Percentiles rank a stretch among this genome's conserved stretches.
Conservation (phyloP, 768 basidiomycete genomes). For the Guyanaporus albipodus region DNA sequence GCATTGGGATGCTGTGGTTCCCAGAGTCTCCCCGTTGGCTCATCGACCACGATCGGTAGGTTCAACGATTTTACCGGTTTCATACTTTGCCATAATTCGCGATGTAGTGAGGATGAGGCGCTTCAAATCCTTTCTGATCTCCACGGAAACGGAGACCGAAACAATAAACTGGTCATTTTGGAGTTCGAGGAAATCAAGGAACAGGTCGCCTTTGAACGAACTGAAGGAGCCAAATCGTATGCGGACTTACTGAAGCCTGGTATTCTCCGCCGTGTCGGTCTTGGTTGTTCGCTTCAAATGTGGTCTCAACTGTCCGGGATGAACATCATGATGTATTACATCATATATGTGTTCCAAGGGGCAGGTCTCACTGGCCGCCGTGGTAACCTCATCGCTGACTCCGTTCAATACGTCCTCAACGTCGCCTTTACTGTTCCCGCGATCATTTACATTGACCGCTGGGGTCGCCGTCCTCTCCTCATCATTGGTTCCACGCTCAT, state of each 20-base stretch:
- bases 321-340: conserved; percentile 73
- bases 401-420: conserved; percentile 53
- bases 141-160: conserved; percentile 55
- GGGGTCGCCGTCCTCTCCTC: conserved; percentile 77
- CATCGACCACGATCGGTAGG: conserved; percentile 54
- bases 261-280: conserved; percentile 64
- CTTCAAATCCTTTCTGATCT: conserved; percentile 71
- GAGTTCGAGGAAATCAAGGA: conserved; percentile 66
- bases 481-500: conserved; percentile 60
- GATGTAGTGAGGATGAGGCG: conserved; percentile 46
- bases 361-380: conserved; percentile 73
- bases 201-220: conserved; percentile 57
- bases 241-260: conserved; percentile 62
- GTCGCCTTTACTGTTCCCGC: conserved; percentile 42
- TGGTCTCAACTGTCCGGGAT: conserved; percentile 77
- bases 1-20: conserved; percentile 62
- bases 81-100: conserved; percentile 1
- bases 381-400: conserved; percentile 71
- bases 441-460: conserved; percentile 66
- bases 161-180: conserved; percentile 59
- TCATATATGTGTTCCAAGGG: conserved; percentile 69
- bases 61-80: not conserved
- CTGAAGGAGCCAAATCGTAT: conserved; percentile 68
- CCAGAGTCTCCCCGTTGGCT: conserved; percentile 73
- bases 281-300: conserved; percentile 72